These are phyloP conservation scores for Ustilago lituana DNA, from an alignment of 1,284 basidiomycete genomes.

Conservation along the genomic window DNA sequence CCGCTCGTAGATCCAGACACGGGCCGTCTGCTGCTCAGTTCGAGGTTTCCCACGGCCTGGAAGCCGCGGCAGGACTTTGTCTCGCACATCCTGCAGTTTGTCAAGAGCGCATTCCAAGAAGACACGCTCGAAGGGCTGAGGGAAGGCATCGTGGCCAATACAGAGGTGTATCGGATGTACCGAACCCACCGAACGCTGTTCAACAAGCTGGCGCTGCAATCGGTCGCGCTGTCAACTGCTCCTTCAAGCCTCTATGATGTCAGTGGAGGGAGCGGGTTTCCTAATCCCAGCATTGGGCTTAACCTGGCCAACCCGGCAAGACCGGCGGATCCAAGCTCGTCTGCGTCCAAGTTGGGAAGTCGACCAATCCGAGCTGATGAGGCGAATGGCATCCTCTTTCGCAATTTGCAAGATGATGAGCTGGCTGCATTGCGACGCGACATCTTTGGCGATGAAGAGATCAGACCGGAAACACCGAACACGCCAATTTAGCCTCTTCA, in stretches of 20 bases:
- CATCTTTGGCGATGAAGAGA: slow-evolving; percentile 30
- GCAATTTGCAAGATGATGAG: slow-evolving; percentile 21
- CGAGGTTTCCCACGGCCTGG: slow-evolving; percentile 39
- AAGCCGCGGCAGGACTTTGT: slow-evolving; percentile 37
- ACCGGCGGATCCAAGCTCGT: background rate
- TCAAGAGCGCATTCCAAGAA: slow-evolving; percentile 34
- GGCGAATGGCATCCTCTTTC: slow-evolving; percentile 44
- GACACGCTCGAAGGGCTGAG: slow-evolving; percentile 27
- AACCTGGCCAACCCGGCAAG: slow-evolving; percentile 10
- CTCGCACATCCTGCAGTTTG: slow-evolving; percentile 40
- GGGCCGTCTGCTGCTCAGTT: slow-evolving; percentile 33
- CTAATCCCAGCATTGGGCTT: slow-evolving; percentile 37
- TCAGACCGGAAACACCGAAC: too few relatives aligned
- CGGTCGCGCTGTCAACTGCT: slow-evolving; percentile 43
- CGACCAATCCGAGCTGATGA: slow-evolving; percentile 13
- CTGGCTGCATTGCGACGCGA: slow-evolving; percentile 15
- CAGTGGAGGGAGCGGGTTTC: slow-evolving; percentile 45
- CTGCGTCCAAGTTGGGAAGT: background rate
- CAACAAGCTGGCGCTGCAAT: slow-evolving; percentile 53
- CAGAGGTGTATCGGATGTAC: slow-evolving; percentile 48
- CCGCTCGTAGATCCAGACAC: slow-evolving; percentile 52
- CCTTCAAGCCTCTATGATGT: slow-evolving; percentile 49
- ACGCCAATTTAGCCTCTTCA: too few relatives aligned
- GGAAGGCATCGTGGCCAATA: slow-evolving; percentile 40
- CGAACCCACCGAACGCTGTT: slow-evolving; percentile 42